phyloP scores from a whole-genome alignment of 768 basidiomycete species.

The Russula ochroleuca region DNA sequence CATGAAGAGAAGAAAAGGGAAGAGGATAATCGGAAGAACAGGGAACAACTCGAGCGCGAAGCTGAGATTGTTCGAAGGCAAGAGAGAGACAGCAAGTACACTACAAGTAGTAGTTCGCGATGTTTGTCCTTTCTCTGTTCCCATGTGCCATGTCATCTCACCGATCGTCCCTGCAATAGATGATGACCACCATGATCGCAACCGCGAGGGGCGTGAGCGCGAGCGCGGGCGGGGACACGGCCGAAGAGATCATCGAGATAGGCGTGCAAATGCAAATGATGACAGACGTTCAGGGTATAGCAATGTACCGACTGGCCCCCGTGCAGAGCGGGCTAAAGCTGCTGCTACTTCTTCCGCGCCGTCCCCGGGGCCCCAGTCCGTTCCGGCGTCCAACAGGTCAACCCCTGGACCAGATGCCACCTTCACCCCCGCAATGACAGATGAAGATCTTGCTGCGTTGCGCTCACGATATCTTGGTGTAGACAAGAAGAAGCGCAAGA shows the following conservation, averaged over 20 bases:
- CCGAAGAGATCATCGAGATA: slow-evolving; percentile 41
- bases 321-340: slow-evolving; percentile 60
- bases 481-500: slow-evolving; percentile 90
- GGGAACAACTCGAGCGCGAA: slow-evolving; percentile 69
- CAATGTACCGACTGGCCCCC: slow-evolving; percentile 75
- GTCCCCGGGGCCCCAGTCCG: slow-evolving; percentile 38
- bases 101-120: slow-evolving; percentile 40
- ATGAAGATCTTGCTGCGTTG: slow-evolving; percentile 74
- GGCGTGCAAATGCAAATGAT: slow-evolving; percentile 31
- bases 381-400: slow-evolving; percentile 19
- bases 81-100: slow-evolving; percentile 43
- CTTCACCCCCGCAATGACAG: slow-evolving; percentile 66
- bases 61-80: slow-evolving; percentile 60
- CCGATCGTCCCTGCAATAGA: slow-evolving; percentile 31
- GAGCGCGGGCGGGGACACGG: slow-evolving; percentile 27
- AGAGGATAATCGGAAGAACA: slow-evolving; percentile 53
- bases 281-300: slow-evolving; percentile 48
- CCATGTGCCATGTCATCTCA: slow-evolving; percentile 5
- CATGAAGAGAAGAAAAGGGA: slow-evolving; percentile 63
- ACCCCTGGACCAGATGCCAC: slow-evolving; percentile 40
- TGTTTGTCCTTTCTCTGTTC: slow-evolving; percentile 34
- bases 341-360: slow-evolving; percentile 45
- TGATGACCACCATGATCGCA: slow-evolving; percentile 37
- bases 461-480: slow-evolving; percentile 93
- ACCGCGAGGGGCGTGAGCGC: slow-evolving; percentile 29